Conservation (phyloP, 176 grass and related monocot genomes). For the Phyllostachys edulis region DNA sequence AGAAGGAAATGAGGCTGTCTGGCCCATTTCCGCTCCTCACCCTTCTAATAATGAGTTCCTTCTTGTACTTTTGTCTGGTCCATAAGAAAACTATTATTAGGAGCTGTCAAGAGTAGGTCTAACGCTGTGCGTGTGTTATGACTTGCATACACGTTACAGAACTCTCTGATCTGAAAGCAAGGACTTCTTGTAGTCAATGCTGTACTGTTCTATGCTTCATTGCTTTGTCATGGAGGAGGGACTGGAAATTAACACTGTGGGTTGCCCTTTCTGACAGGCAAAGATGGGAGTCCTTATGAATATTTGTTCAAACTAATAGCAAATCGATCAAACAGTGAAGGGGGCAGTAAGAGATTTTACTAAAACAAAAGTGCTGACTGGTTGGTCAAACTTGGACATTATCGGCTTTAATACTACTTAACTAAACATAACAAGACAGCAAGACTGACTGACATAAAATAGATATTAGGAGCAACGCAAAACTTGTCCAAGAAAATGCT, state of each 20-base stretch:
- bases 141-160: neutral
- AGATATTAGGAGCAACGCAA: neutral
- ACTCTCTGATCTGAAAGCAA: neutral
- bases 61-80: neutral
- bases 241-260: neutral
- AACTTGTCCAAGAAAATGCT: neutral
- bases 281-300: too few species aligned
- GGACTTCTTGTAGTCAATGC: neutral
- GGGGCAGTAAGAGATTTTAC: neutral
- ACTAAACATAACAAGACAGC: neutral
- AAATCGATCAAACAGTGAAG: neutral
- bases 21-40: neutral
- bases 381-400: slow-evolving; percentile 10
- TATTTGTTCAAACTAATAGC: neutral
- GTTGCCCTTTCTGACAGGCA: neutral
- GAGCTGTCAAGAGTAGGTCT: neutral
- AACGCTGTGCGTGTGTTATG: neutral
- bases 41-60: neutral
- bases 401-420: neutral
- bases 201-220: neutral
- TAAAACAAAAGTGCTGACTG: neutral
- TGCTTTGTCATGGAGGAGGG: neutral
- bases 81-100: neutral
- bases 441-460: neutral
- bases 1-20: neutral